Conservation (phyloP, 257 asterid genomes). For the Penstemon davidsonii region DNA sequence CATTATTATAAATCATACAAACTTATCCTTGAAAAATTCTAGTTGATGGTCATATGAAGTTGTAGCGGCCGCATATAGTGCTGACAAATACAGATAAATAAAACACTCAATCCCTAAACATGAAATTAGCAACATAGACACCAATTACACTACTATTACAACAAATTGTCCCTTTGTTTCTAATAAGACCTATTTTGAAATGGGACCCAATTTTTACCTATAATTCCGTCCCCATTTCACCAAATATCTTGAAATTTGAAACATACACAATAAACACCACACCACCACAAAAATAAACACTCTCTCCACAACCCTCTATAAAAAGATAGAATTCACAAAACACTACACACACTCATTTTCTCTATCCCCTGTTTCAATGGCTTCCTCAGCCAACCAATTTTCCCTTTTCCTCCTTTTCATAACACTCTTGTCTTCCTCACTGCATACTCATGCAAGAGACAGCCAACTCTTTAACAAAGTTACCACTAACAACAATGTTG, state of each 20-base stretch:
- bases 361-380: conserved; percentile 40
- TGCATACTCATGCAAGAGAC: conserved; percentile 63
- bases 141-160: conserved; percentile 6
- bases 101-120: background rate
- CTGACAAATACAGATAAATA: conserved; percentile 6
- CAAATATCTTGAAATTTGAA: conserved; percentile 41
- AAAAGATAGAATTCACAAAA: conserved; percentile 29
- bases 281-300: conserved; percentile 3
- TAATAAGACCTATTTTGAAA: conserved; percentile 19
- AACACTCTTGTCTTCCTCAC: conserved; percentile 40
- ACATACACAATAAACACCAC: conserved; percentile 17
- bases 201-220: conserved; percentile 41
- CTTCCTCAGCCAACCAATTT: conserved; percentile 41
- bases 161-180: conserved; percentile 16
- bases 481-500: conserved; percentile 39
- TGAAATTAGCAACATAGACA: conserved; percentile 3
- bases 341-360: conserved; percentile 19
- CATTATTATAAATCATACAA: conserved; percentile 2
- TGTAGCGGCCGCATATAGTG: conserved; percentile 17
- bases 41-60: conserved; percentile 14
- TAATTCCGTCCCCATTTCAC: conserved; percentile 42
- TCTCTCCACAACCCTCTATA: conserved; percentile 41
- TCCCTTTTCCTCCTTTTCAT: conserved; percentile 52
- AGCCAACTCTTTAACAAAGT: conserved; percentile 79
- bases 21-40: background rate